These are phyloP conservation scores for Candida peoriensis DNA, from an alignment of 805 yeast genomes.

Conservation along the genomic window DNA sequence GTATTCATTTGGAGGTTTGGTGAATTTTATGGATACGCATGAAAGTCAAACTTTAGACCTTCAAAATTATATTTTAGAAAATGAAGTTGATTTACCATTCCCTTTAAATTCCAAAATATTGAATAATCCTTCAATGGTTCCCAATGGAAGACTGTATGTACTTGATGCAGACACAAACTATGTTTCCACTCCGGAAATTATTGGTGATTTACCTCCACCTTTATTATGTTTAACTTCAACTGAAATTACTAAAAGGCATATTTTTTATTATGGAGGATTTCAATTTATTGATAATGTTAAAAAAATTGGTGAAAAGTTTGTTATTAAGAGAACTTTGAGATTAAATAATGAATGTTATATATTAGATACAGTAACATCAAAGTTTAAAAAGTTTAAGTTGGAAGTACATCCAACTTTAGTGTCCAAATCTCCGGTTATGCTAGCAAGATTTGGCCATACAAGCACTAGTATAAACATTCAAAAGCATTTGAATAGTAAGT, in stretches of 20 bases:
- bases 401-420: constrained; percentile 28
- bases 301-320: constrained; percentile 31
- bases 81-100: constrained; percentile 37
- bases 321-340: constrained; percentile 36
- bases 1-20: constrained; percentile 42
- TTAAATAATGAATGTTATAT: constrained; percentile 53
- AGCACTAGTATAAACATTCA: constrained; percentile 24
- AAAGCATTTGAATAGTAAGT: constrained; percentile 5
- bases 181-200: constrained; percentile 26
- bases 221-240: constrained; percentile 44
- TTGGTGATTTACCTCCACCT: constrained; percentile 47
- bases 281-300: constrained; percentile 29
- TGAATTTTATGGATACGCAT: constrained; percentile 16
- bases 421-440: constrained; percentile 27
- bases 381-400: constrained; percentile 42
- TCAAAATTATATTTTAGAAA: constrained; percentile 31
- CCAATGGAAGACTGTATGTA: constrained; percentile 32
- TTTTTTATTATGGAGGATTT: constrained; percentile 70
- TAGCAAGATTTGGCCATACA: constrained; percentile 37
- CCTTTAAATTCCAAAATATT: constrained; percentile 40
- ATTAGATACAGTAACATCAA: constrained; percentile 46
- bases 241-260: constrained; percentile 48
- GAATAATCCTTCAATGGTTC: constrained; percentile 36
- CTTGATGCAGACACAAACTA: constrained; percentile 37
- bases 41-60: constrained; percentile 27